A percentile compares a stretch with the other conserved stretches of the same genome.
phyloP scores from a whole-genome alignment of 345 rosid species.

The Erodium maritimum region DNA sequence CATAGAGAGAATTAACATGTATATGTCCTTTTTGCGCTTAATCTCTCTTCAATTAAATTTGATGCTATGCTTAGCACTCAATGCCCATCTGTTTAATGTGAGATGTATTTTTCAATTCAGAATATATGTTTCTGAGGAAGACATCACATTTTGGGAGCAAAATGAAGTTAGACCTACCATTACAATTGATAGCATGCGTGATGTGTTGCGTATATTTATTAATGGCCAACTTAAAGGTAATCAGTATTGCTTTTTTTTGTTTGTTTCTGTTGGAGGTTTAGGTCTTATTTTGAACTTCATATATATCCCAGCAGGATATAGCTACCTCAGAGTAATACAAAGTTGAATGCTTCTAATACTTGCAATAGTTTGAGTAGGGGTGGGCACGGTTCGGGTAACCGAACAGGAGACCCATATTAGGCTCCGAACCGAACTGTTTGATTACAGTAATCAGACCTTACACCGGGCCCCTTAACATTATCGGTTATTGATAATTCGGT shows the following conservation, averaged over 20 bases:
- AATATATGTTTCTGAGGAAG: constrained; percentile 64
- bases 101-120: constrained; percentile 24
- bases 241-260: constrained; percentile 4
- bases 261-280: not conserved
- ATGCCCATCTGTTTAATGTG: not conserved
- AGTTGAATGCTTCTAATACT: not conserved
- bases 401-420: too few relatives aligned
- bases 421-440: too few relatives aligned
- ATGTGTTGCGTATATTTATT: constrained; percentile 65
- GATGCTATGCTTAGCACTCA: too few relatives aligned
- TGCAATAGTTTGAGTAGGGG: not conserved
- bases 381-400: too few relatives aligned
- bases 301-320: not conserved
- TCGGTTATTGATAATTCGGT: too few relatives aligned
- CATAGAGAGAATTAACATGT: not conserved
- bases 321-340: not conserved
- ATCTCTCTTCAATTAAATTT: not conserved
- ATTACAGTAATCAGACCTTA: too few relatives aligned
- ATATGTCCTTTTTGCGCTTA: not conserved
- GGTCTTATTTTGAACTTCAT: not conserved
- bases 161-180: constrained; percentile 38
- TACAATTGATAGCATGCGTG: constrained; percentile 77
- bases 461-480: too few relatives aligned
- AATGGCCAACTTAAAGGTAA: constrained; percentile 70
- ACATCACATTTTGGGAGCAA: constrained; percentile 64